Percentiles rank a stretch among this genome's conserved stretches.
These are phyloP conservation scores for Neostapfia colusana DNA, from an alignment of 176 grass and related monocot genomes.

Conservation along the genomic window DNA sequence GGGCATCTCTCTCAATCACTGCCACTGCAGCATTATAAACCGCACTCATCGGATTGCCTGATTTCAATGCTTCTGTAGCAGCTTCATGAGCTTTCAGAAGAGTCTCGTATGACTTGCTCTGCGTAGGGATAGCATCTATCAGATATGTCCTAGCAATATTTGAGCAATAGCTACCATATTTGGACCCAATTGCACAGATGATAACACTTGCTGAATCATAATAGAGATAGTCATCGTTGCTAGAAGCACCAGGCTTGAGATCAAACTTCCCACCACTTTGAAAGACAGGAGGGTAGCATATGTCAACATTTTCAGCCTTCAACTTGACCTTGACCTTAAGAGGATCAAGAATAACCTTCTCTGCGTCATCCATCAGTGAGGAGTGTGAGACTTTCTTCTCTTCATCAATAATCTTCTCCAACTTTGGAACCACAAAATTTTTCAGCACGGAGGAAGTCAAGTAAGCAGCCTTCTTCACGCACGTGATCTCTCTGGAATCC, in stretches of 20 bases:
- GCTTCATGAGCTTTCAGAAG: conserved; percentile 93
- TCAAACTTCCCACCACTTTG: conserved; percentile 95
- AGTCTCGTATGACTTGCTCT: conserved; percentile 79
- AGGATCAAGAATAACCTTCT: conserved; percentile 82
- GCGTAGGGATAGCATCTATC: conserved; percentile 64
- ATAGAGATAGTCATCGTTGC: conserved; percentile 79
- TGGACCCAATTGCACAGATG: conserved; percentile 80
- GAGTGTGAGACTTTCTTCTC: conserved; percentile 86
- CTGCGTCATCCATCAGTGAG: conserved; percentile 81
- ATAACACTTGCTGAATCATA: conserved; percentile 92
- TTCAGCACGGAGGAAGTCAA: conserved; percentile 77
- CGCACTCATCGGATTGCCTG: conserved; percentile 60
- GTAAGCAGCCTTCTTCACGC: conserved; percentile 80
- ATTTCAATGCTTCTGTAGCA: conserved; percentile 55
- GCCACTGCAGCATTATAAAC: conserved; percentile 64
- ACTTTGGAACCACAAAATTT: conserved; percentile 88
- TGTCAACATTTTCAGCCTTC: conserved; percentile 88
- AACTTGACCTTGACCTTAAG: conserved; percentile 81
- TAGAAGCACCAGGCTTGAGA: conserved; percentile 74
- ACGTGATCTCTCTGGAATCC: conserved; percentile 50
- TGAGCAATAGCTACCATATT: conserved; percentile 87
- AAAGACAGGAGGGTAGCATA: conserved; percentile 93
- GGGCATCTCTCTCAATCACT: conserved; percentile 70
- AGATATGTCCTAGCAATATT: conserved; percentile 90
- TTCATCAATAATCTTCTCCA: conserved; percentile 84